Percentiles rank a stretch among this genome's conserved stretches.
Conservation (phyloP, 2,329 filamentous ascomycete species). For the Fusarium subglutinans region DNA sequence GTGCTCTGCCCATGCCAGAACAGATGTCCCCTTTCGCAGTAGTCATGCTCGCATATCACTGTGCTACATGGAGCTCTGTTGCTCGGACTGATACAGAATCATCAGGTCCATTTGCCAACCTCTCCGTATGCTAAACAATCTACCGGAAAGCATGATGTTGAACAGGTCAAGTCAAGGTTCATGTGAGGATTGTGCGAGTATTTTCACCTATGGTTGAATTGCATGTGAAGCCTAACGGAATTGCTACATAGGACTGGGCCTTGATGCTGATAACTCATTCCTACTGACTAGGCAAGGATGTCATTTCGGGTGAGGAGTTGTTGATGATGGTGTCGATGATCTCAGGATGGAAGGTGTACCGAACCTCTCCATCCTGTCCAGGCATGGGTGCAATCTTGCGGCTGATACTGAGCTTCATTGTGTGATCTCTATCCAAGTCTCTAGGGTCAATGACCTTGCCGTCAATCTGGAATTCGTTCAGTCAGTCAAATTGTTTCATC, state of each 20-base stretch:
- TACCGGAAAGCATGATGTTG: no score
- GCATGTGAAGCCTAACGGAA: no score
- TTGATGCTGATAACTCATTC: not conserved
- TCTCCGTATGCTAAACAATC: no score
- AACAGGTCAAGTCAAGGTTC: no score
- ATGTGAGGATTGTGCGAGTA: no score
- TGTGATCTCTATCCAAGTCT: not conserved
- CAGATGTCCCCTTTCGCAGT: rapidly evolving
- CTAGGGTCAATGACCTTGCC: not conserved
- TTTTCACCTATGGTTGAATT: no score
- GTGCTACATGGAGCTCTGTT: no score
- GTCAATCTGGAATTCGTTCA: not conserved
- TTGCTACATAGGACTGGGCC: not conserved
- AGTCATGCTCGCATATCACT: not conserved
- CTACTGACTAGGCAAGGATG: not conserved
- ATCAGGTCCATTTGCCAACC: no score
- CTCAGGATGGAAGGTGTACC: not conserved
- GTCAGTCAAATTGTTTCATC: not conserved
- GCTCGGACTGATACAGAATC: no score
- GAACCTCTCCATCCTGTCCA: not conserved
- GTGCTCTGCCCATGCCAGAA: not conserved
- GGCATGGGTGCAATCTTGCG: not conserved
- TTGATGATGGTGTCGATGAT: not conserved
- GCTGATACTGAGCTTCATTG: not conserved
- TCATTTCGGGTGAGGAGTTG: not conserved